phyloP scores from a whole-genome alignment of 176 grass and related monocot genomes.

The Oryza coarctata region DNA sequence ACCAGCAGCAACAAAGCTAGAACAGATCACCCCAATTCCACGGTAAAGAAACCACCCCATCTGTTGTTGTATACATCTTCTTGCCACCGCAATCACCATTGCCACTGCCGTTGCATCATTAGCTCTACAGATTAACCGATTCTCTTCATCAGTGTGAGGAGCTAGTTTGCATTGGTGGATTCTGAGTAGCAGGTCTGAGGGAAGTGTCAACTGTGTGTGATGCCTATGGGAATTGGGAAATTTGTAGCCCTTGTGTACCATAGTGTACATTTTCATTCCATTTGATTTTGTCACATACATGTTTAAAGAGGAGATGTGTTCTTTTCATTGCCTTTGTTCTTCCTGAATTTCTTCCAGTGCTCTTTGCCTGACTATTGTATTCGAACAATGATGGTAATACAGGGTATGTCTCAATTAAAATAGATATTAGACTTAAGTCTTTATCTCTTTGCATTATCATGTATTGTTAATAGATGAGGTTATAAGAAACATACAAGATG shows the following conservation, averaged over 20 bases:
- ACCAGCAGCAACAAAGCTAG: slow-evolving; percentile 42
- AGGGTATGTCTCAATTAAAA: no score
- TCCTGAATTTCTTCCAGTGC: no score
- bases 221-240: slow-evolving; percentile 11
- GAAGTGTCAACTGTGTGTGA: neutral
- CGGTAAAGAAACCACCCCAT: no score
- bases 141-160: slow-evolving; percentile 7
- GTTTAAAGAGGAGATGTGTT: slow-evolving; percentile 28
- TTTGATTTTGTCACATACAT: slow-evolving; percentile 44
- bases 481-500: no score
- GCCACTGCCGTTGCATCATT: neutral
- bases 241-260: slow-evolving; percentile 28
- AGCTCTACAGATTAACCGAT: neutral
- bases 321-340: neutral
- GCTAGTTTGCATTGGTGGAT: slow-evolving; percentile 18
- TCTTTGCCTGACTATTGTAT: no score
- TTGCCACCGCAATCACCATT: slow-evolving; percentile 11
- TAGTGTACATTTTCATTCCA: slow-evolving; percentile 36
- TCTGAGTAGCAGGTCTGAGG: slow-evolving; percentile 26
- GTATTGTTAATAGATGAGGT: no score
- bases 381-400: no score
- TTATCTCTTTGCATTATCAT: no score
- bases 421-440: no score
- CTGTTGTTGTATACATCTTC: no score
- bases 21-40: neutral